Evolutionary conservation across 257 asterid genomes (phyloP).

Genomic region (Solanum dulcamara): DNA sequence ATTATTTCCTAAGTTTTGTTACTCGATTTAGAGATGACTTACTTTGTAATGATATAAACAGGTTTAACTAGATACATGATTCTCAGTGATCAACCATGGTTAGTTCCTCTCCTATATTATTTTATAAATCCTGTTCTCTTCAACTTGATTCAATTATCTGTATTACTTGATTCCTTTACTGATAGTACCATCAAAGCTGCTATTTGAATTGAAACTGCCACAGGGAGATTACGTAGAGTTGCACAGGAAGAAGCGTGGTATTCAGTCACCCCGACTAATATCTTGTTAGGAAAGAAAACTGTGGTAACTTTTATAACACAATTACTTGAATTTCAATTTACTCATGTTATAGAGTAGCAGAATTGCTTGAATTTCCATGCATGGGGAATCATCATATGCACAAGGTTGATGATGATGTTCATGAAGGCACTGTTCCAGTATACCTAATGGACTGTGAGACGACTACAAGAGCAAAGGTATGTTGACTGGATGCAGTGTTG

Average conservation of each 20-base stretch:
- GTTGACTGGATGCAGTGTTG: not conserved
- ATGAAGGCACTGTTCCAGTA: slow-evolving; percentile 88
- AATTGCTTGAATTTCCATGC: slow-evolving; percentile 38
- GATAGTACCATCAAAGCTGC: not conserved
- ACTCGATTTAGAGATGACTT: not conserved
- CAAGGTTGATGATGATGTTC: slow-evolving; percentile 89
- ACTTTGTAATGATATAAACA: not conserved
- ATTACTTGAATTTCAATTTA: not conserved
- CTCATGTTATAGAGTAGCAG: not conserved
- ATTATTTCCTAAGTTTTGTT: not conserved
- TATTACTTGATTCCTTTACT: not conserved
- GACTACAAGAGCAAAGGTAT: slow-evolving; percentile 81
- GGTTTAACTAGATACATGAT: not conserved
- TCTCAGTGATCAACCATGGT: not conserved
- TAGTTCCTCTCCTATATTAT: not conserved
- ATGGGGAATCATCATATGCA: slow-evolving; percentile 68
- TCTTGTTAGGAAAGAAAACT: not conserved
- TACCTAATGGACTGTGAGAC: slow-evolving; percentile 89
- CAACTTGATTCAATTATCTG: not conserved
- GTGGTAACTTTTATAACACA: not conserved
- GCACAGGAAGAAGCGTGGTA: slow-evolving; percentile 35
- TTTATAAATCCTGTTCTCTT: not conserved
- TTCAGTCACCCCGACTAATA: not conserved
- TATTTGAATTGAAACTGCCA: slow-evolving; percentile 35
- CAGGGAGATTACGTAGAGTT: slow-evolving; percentile 92